These are phyloP conservation scores for Podila verticillata DNA, from an alignment of 192 early-diverging fungal genomes.

Conservation along the genomic window DNA sequence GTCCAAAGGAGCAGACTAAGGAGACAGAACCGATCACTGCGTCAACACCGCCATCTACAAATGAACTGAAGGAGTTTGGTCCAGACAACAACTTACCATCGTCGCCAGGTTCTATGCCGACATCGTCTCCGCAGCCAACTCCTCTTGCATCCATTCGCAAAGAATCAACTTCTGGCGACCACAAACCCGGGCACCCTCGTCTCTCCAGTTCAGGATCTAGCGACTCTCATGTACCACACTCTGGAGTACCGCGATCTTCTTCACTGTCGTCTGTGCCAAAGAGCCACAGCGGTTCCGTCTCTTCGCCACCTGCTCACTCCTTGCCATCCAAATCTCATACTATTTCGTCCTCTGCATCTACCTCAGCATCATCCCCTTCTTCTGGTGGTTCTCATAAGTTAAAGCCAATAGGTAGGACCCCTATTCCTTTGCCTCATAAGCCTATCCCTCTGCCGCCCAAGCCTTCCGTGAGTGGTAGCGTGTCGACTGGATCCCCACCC, in stretches of 20 bases:
- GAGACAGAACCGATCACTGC: not conserved
- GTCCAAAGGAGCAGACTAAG: not conserved
- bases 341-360: not conserved
- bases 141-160: not conserved
- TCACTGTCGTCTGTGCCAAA: not conserved
- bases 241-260: not conserved
- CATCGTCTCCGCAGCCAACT: not conserved
- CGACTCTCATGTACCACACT: not conserved
- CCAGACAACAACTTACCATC: not conserved
- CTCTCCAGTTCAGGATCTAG: not conserved
- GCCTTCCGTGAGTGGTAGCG: not conserved
- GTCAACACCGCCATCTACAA: not conserved
- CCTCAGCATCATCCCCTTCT: not conserved
- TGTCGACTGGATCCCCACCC: not conserved
- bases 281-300: not conserved
- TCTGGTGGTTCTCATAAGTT: slow-evolving; percentile 1
- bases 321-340: slow-evolving; percentile 1
- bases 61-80: not conserved
- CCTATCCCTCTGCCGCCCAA: slow-evolving; percentile 32
- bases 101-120: not conserved
- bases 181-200: not conserved
- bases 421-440: slow-evolving; percentile 41
- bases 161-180: not conserved
- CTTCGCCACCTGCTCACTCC: not conserved
- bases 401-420: slow-evolving; percentile 12